phyloP scores from a whole-genome alignment of 306 rosid genomes.

The Albizia julibrissin region DNA sequence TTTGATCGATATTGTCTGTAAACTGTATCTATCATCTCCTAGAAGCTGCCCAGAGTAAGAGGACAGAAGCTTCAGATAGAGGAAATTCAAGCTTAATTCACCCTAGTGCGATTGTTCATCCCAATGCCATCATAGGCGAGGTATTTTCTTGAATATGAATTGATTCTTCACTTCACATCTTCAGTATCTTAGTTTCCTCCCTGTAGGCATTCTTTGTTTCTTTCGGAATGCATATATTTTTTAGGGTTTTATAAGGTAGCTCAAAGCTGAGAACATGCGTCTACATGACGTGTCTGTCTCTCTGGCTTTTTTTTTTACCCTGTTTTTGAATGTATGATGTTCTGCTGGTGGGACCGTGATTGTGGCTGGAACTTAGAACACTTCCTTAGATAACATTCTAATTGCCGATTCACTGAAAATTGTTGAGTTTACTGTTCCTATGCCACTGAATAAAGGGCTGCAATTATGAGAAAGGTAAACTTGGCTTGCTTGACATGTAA shows the following conservation, averaged over 20 bases:
- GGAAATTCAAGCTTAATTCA: slow-evolving; percentile 48
- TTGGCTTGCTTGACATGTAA: background rate
- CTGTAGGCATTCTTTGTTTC: background rate
- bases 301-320: background rate
- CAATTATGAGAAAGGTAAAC: background rate
- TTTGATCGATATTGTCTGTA: background rate
- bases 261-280: background rate
- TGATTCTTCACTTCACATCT: background rate
- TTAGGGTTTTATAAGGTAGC: background rate
- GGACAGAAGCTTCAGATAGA: slow-evolving; percentile 20
- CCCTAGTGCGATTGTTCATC: slow-evolving; percentile 74
- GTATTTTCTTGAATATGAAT: slow-evolving; percentile 35
- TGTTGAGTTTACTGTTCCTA: background rate
- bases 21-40: slow-evolving; percentile 1
- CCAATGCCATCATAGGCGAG: slow-evolving; percentile 72
- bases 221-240: background rate
- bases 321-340: background rate
- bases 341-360: background rate
- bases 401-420: background rate
- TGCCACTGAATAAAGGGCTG: too few relatives aligned
- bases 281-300: background rate
- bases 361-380: background rate
- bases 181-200: background rate
- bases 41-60: slow-evolving; percentile 44
- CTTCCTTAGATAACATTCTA: background rate